Evolutionary conservation across 768 basidiomycete genomes (phyloP).

Genomic region (Daedaleopsis sinensis): DNA sequence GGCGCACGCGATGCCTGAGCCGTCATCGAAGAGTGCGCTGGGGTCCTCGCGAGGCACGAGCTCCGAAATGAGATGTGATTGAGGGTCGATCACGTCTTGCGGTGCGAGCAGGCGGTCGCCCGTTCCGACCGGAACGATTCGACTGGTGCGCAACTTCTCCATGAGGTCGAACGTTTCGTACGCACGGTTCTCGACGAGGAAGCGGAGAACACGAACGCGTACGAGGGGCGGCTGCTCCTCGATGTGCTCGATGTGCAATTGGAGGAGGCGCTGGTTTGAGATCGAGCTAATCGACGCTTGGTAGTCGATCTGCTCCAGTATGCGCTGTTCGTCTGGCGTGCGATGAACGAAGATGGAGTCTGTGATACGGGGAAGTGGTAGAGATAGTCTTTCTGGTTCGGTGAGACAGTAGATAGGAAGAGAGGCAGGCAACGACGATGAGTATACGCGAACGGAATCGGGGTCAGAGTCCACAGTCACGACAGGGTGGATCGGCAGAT

Average conservation of each 20-base stretch:
- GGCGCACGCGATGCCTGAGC: background rate
- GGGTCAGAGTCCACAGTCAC: background rate
- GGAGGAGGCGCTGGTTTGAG: background rate
- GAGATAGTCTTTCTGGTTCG: too few species aligned
- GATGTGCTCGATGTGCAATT: background rate
- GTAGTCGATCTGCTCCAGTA: slow-evolving; percentile 8
- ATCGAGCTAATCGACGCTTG: background rate
- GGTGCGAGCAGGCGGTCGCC: background rate
- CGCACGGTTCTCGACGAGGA: background rate
- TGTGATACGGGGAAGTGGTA: background rate
- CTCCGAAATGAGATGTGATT: background rate
- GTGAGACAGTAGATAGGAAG: too few species aligned
- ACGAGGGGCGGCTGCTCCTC: background rate
- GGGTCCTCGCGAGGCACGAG: background rate
- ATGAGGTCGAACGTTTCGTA: background rate
- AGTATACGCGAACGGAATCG: too few species aligned
- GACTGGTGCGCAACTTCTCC: background rate
- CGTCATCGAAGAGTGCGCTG: background rate
- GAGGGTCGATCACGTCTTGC: slow-evolving; percentile 6
- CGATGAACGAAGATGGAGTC: background rate
- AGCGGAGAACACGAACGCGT: background rate
- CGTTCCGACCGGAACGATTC: slow-evolving; percentile 7
- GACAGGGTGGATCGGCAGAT: slow-evolving; percentile 9
- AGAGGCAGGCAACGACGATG: too few species aligned
- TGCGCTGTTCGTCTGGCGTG: background rate